A percentile compares a stretch with the other conserved stretches of the same genome.
These are phyloP conservation scores for Pontederia crassipes DNA, from an alignment of 176 grass and related monocot species.

Conservation along the genomic window DNA sequence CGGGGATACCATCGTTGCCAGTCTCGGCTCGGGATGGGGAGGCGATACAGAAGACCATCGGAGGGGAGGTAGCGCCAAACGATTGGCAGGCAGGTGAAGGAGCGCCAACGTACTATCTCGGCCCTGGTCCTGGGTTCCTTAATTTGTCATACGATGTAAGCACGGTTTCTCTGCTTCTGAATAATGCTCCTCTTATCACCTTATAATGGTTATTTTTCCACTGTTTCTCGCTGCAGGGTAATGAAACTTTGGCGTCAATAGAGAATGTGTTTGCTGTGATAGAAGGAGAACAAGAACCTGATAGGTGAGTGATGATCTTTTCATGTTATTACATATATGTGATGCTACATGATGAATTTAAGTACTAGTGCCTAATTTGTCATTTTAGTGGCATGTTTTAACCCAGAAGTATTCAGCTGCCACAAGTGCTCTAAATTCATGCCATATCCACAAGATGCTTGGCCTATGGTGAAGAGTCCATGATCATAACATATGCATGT, in stretches of 20 bases:
- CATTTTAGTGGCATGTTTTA: too few relatives aligned
- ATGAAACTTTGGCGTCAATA: conserved; percentile 68
- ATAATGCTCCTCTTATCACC: background rate
- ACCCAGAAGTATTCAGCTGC: too few relatives aligned
- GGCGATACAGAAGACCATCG: conserved; percentile 40
- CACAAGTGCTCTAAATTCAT: too few relatives aligned
- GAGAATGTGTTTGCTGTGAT: conserved; percentile 84
- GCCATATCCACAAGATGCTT: too few relatives aligned
- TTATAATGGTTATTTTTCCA: background rate
- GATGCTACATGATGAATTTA: too few relatives aligned
- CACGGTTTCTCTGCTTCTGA: background rate
- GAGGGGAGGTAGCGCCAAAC: conserved; percentile 50
- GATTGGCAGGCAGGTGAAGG: conserved; percentile 68
- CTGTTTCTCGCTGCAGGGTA: conserved; percentile 36
- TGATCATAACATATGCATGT: too few relatives aligned
- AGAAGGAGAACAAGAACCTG: conserved; percentile 83
- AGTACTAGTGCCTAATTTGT: too few relatives aligned
- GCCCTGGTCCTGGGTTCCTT: conserved; percentile 59
- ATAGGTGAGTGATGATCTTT: conserved; percentile 36
- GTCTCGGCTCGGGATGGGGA: conserved; percentile 66
- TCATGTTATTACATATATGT: background rate
- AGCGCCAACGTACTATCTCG: conserved; percentile 39
- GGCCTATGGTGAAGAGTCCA: too few relatives aligned
- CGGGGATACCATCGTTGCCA: conserved; percentile 59
- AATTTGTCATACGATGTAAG: conserved; percentile 58